A percentile compares a stretch with the other conserved stretches of the same genome.
These are phyloP conservation scores for Vaccinium macrocarpon DNA, from an alignment of 148 eudicot species.

Conservation along the genomic window DNA sequence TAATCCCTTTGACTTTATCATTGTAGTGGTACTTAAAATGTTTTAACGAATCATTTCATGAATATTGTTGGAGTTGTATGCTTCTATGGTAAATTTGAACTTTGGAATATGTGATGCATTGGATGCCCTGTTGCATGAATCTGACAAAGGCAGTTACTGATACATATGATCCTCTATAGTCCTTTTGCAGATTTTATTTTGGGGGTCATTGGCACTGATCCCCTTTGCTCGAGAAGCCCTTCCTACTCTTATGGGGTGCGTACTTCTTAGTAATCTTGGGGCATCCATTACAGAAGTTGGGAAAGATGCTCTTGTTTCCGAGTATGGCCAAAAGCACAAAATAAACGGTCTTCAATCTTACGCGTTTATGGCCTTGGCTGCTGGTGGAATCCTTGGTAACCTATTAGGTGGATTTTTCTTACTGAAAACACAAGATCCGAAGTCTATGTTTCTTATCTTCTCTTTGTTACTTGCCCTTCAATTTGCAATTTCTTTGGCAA, in stretches of 20 bases:
- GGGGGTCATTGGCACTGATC: conserved; percentile 74
- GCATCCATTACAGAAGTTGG: conserved; percentile 90
- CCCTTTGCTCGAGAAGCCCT: conserved; percentile 63
- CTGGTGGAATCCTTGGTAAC: conserved; percentile 86
- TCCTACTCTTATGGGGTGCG: conserved; percentile 66
- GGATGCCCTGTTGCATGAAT: background rate
- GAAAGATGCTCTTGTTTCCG: conserved; percentile 88
- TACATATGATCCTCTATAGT: conserved; percentile 38
- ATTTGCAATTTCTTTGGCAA: conserved; percentile 39
- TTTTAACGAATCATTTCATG: background rate
- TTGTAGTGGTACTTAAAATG: background rate
- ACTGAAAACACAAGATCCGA: conserved; percentile 51
- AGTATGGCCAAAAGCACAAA: conserved; percentile 73
- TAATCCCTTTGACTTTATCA: background rate
- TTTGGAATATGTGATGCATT: background rate
- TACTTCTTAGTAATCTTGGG: conserved; percentile 81
- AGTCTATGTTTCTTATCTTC: conserved; percentile 49
- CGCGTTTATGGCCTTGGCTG: conserved; percentile 82
- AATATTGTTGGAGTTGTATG: background rate
- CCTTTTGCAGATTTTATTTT: conserved; percentile 77
- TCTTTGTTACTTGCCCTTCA: conserved; percentile 53
- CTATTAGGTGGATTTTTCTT: conserved; percentile 68
- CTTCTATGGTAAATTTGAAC: background rate
- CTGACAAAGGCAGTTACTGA: background rate
- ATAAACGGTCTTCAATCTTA: conserved; percentile 81